Evolutionary conservation across 257 asterid species (phyloP).

Genomic region (Jacaranda mimosifolia): DNA sequence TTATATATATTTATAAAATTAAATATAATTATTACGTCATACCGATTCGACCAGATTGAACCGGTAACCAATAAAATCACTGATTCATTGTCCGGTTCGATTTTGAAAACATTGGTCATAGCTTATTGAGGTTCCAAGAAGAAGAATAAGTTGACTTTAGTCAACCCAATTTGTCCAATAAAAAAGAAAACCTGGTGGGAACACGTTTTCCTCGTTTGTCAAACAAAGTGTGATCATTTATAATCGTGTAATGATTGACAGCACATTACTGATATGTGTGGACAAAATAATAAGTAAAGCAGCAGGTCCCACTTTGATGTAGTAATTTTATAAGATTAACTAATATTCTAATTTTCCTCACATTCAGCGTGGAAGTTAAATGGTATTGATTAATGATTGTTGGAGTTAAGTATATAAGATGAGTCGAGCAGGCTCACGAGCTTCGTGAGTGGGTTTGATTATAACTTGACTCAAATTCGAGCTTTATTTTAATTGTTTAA

Average conservation of each 20-base stretch:
- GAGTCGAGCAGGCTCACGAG: too few species aligned
- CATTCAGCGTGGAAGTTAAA: background rate
- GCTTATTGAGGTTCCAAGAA: background rate
- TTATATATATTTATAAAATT: too few species aligned
- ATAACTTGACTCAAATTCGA: too few species aligned
- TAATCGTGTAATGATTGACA: background rate
- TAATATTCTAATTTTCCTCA: background rate
- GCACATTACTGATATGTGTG: background rate
- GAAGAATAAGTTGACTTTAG: background rate
- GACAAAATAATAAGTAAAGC: background rate
- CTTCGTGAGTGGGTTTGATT: too few species aligned
- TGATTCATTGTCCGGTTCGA: too few species aligned
- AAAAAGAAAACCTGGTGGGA: background rate
- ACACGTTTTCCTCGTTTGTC: background rate
- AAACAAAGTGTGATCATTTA: background rate
- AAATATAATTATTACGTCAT: too few species aligned
- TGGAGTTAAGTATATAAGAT: too few species aligned
- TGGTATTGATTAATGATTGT: background rate
- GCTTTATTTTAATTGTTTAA: too few species aligned
- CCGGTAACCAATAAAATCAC: too few species aligned
- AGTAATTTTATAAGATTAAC: background rate
- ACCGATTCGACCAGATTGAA: too few species aligned
- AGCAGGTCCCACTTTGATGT: too few species aligned
- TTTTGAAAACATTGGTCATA: too few species aligned
- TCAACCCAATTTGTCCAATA: background rate